Evolutionary conservation across 805 yeast genomes (phyloP), one percentile per base, ranked within the genome.

Genomic region (Limtongia smithiae): DNA sequence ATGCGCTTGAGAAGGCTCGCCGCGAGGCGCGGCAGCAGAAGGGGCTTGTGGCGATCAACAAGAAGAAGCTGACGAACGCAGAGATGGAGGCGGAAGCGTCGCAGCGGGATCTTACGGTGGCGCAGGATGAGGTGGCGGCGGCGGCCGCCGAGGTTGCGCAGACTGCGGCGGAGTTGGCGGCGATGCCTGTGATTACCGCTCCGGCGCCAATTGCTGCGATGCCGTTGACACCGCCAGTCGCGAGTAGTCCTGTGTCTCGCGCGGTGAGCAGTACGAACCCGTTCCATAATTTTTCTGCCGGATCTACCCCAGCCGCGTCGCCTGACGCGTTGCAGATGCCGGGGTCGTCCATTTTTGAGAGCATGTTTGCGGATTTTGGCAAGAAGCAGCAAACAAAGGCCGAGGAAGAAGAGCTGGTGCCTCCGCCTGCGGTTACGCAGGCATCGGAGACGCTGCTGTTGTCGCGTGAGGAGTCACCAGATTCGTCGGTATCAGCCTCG

Each of bases 1-100:
- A 71, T 47, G 82, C 80, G 55, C 63, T 83, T 30, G 80, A 75
- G 39, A 68, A 71, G 37, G 72, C 76, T 40, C 70, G 78, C 50
- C 66, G 69, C 40, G 84, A 82, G 46, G 74, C 79, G 18, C 77
- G 76, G 54, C 83, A 82, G 59, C 79, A 85, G 28, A 72, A 74
- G 47, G 83, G 84, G 44, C 71, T 84, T 58, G 72, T 76, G 18
- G 76, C 82, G 37, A 86, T 87, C 35, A 79, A 79, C 59, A 72
- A 79, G 47, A 81, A 83, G 36, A 96, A 89, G 64, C 73, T 83
- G 41, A 82, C 79, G 35, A 79, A 84, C 3, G 70, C 77, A n/a
- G 75, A 84, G 56, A 67, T 77, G 18, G 77, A 77, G 40, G 71
- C 72, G 18, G 63, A 67, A 17, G 71, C 70, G 28, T 62, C 77